Conservation (phyloP, 768 basidiomycete species). For the Russula abietina region DNA sequence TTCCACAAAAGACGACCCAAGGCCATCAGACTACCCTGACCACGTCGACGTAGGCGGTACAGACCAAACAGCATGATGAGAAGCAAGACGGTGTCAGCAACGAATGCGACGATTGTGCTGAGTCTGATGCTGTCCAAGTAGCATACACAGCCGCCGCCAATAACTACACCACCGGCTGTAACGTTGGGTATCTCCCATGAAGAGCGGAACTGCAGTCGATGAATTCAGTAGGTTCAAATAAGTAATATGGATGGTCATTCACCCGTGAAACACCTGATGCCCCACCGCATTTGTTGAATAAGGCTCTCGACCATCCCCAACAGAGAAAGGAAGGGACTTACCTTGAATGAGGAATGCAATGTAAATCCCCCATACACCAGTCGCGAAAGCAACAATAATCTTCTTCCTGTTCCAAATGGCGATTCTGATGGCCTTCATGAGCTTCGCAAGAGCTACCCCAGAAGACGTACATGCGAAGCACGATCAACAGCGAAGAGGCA, state of each 20-base stretch:
- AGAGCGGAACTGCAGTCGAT: neutral
- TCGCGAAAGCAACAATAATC: neutral
- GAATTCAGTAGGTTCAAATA: neutral
- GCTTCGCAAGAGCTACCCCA: neutral
- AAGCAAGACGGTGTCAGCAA: neutral
- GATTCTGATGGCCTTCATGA: neutral
- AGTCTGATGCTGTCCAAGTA: neutral
- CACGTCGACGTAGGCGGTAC: neutral
- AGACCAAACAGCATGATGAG: constrained; percentile 1
- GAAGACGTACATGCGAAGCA: constrained; percentile 7
- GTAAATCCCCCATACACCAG: neutral
- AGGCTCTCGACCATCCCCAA: too few relatives aligned
- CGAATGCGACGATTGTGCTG: neutral
- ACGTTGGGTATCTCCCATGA: neutral
- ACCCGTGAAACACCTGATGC: neutral
- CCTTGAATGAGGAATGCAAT: neutral
- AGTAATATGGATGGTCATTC: neutral
- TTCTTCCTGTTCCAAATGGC: neutral
- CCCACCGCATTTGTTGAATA: too few relatives aligned
- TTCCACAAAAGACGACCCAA: neutral
- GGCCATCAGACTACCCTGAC: neutral
- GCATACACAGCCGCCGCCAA: neutral
- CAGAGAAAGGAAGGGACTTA: neutral
- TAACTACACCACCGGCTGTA: too few relatives aligned
- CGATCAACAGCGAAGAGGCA: constrained; percentile 1